These are phyloP conservation scores for Quercus phellos DNA, from an alignment of 331 rosid species.

Conservation along the genomic window DNA sequence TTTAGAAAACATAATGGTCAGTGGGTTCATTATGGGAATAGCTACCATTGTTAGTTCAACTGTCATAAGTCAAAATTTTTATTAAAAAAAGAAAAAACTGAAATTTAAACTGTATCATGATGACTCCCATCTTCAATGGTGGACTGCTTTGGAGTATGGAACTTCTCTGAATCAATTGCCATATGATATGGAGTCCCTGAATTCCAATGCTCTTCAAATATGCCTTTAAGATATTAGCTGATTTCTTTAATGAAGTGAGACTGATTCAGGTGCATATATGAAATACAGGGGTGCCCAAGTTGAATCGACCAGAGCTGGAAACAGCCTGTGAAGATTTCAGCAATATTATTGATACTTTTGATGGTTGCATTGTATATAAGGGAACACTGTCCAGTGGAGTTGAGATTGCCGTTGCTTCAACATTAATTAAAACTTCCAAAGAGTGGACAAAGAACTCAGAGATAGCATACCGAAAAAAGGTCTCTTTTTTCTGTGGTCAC, in stretches of 20 bases:
- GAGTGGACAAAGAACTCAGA: slow-evolving; percentile 77
- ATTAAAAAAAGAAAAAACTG: neutral
- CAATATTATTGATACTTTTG: slow-evolving; percentile 52
- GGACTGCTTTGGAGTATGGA: neutral
- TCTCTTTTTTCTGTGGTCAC: slow-evolving; percentile 15
- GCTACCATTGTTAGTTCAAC: neutral
- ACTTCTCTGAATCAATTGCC: neutral
- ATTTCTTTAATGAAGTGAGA: neutral
- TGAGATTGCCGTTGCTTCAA: slow-evolving; percentile 86
- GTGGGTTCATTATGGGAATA: neutral
- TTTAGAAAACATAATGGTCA: neutral
- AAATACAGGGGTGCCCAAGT: slow-evolving; percentile 81
- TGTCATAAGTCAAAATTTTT: too few relatives aligned
- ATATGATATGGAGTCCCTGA: neutral
- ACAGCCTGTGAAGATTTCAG: slow-evolving; percentile 97
- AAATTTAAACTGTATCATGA: neutral
- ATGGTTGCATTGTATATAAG: slow-evolving; percentile 55
- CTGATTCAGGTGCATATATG: slow-evolving; percentile 2
- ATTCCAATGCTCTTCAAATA: neutral
- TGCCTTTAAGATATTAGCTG: neutral
- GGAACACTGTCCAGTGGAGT: slow-evolving; percentile 96
- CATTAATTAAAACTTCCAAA: slow-evolving; percentile 39
- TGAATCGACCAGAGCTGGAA: slow-evolving; percentile 74
- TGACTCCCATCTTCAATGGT: neutral
- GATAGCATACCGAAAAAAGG: slow-evolving; percentile 65